Conservation (phyloP, 495 filamentous ascomycete genomes). For the Penicillium pancosmium region DNA sequence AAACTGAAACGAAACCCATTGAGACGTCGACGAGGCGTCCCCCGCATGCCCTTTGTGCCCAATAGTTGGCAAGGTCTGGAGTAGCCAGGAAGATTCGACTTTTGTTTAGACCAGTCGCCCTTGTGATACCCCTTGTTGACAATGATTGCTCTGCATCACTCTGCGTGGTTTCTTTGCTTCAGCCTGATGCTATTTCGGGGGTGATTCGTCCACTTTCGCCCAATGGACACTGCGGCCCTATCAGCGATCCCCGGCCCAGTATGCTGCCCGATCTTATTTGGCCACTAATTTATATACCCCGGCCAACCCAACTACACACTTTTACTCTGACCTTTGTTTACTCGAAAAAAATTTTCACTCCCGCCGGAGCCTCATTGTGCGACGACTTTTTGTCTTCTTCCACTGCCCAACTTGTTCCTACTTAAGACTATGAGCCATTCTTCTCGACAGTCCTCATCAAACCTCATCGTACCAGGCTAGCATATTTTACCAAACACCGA, state of each 20-base stretch:
- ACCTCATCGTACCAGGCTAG: conserved; percentile 28
- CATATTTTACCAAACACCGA: neutral
- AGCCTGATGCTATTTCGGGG: conserved; percentile 29
- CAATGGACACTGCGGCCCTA: conserved; percentile 30
- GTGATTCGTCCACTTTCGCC: conserved; percentile 25
- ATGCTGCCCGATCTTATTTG: conserved; percentile 30
- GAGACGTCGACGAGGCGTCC: conserved; percentile 1
- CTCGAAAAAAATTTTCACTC: conserved; percentile 11
- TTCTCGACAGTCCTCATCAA: conserved; percentile 12
- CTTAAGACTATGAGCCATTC: conserved; percentile 31
- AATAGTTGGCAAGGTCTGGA: conserved; percentile 12
- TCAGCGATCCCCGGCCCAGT: conserved; percentile 20
- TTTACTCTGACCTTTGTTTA: conserved; percentile 25
- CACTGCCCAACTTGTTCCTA: conserved; percentile 14
- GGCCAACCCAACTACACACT: conserved; percentile 15
- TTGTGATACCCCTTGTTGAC: conserved; percentile 11
- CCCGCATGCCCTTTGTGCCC: conserved; percentile 15
- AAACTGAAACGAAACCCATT: conserved; percentile 3
- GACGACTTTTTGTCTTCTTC: conserved; percentile 11
- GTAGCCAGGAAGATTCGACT: conserved; percentile 8
- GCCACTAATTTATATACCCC: conserved; percentile 30
- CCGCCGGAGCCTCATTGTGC: conserved; percentile 12
- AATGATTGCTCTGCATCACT: conserved; percentile 9
- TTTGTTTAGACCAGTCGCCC: conserved; percentile 4
- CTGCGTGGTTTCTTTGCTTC: conserved; percentile 16